Base-by-base conservation (phyloP, 192 early-diverging fungal species). In the Tieghemiomyces parasiticus region DNA sequence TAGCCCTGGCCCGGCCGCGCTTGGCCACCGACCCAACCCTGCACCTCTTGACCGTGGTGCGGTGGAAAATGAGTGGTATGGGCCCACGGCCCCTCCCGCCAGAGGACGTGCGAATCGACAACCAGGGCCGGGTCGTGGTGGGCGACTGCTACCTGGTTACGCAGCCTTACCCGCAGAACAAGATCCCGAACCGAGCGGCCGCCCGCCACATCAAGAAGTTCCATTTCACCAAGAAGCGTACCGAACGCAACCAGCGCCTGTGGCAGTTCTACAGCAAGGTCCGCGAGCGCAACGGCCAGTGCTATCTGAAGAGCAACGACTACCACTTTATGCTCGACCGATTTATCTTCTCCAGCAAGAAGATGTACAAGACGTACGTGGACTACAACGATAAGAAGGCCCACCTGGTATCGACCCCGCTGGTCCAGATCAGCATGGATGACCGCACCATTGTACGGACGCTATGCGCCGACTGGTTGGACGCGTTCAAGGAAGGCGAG, bases 321-420 rank as follows among this genome's bases (percentile, higher is more conserved):
- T 52, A 52, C 50, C 50, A 52, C 29, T 52, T 52, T 25, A 20
- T 52, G 50, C 50, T 52, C 25, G 50, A 52, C 50, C 50, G 50
- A 26, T 52, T 28, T 26, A 29, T 52, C 14, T 52, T 52, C 22
- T 14, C n/a, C 16, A 52, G 50, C 29, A 52, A 52, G 50, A 52
- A 52, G 29, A 52, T 16, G 50, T 52, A 16, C 14, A 52, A 52
- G 28, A 26, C 29, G n/a, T 52, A 29, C 13, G 25, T 28, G 14
- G n/a, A 52, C 2, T 52, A 52, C 29, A 16, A 14, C 13, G 16
- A 28, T 13, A 28, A 26, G 50, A 14, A 25, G 22, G 14, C 28
- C 29, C 50, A 9, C 4, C 19, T 22, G 46, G 46, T 47, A 6
- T 19, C 19, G 25, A 20, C 28, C 9, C 50, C n/a, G 50, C 22